Evolutionary conservation across 805 yeast genomes (phyloP).

Genomic region (Zygoascus biomembranicola): DNA sequence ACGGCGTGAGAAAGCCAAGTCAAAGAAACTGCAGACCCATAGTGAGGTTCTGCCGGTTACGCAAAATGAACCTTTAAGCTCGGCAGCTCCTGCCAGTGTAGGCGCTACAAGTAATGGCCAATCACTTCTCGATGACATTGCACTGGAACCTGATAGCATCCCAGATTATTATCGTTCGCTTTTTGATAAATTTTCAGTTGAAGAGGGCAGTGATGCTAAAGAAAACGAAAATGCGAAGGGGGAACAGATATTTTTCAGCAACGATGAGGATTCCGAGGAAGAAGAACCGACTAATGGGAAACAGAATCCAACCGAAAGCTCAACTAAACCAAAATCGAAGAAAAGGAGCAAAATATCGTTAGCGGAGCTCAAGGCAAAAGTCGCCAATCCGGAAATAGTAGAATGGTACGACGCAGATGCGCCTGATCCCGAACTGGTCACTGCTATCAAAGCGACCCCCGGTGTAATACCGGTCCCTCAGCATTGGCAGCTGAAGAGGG

Average conservation of each 20-base stretch:
- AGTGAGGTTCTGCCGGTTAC: background rate
- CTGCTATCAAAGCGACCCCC: slow-evolving; percentile 53
- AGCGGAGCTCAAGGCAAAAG: slow-evolving; percentile 54
- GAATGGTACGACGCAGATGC: slow-evolving; percentile 89
- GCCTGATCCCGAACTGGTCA: slow-evolving; percentile 59
- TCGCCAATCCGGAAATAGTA: slow-evolving; percentile 59
- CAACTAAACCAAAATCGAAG: slow-evolving; percentile 38
- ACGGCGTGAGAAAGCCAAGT: slow-evolving; percentile 36
- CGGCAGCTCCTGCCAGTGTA: too few species aligned
- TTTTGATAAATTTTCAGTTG: slow-evolving; percentile 27
- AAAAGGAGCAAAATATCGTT: slow-evolving; percentile 52
- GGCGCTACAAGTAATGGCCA: too few species aligned
- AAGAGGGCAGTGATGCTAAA: slow-evolving; percentile 14
- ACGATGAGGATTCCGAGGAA: slow-evolving; percentile 25
- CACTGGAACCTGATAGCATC: slow-evolving; percentile 7
- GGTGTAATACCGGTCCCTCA: slow-evolving; percentile 70
- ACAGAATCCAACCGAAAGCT: background rate
- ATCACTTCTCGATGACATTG: background rate
- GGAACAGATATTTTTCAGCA: slow-evolving; percentile 4
- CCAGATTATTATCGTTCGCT: slow-evolving; percentile 24
- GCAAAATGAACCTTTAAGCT: too few species aligned
- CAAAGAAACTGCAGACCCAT: slow-evolving; percentile 25
- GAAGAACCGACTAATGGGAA: slow-evolving; percentile 13
- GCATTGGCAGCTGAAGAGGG: slow-evolving; percentile 79
- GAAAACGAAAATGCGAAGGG: slow-evolving; percentile 12